Percentiles rank a stretch among this genome's conserved stretches.
Conservation (phyloP, 164 flowering plant species). For the Litsea cubeba region DNA sequence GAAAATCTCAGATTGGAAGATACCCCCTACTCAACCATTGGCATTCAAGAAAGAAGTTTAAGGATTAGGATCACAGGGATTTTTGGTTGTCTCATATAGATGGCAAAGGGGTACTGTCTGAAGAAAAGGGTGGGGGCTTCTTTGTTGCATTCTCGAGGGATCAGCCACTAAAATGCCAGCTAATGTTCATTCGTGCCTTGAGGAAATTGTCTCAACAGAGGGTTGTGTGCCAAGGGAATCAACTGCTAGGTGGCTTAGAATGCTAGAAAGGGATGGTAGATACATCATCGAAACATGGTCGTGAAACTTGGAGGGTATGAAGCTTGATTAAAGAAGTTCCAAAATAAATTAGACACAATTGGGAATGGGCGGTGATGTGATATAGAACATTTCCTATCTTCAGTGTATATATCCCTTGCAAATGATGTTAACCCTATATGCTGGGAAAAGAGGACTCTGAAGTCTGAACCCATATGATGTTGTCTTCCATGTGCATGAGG, state of each 20-base stretch:
- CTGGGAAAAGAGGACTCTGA: neutral
- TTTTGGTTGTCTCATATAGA: slow-evolving; percentile 67
- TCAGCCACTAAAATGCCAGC: slow-evolving; percentile 91
- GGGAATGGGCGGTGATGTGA: neutral
- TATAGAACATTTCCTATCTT: neutral
- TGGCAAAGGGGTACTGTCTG: slow-evolving; percentile 66
- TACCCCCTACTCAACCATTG: too few species aligned
- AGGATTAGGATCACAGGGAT: slow-evolving; percentile 30
- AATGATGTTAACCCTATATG: neutral
- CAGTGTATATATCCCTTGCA: neutral
- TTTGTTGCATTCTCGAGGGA: slow-evolving; percentile 88
- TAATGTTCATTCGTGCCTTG: slow-evolving; percentile 63
- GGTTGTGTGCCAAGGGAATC: slow-evolving; percentile 44
- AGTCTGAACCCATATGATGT: too few species aligned
- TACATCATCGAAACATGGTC: slow-evolving; percentile 97
- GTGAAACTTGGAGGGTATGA: slow-evolving; percentile 19
- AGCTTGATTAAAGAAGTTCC: neutral
- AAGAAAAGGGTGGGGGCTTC: slow-evolving; percentile 86
- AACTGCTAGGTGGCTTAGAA: slow-evolving; percentile 55
- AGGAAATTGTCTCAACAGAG: slow-evolving; percentile 65
- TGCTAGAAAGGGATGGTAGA: slow-evolving; percentile 69
- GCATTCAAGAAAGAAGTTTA: too few species aligned
- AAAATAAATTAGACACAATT: neutral
- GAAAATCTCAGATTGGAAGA: too few species aligned
- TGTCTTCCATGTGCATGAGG: too few species aligned